These are phyloP conservation scores for Periglandula ipomoeae DNA, from an alignment of 2,329 filamentous ascomycete species.

Conservation along the genomic window DNA sequence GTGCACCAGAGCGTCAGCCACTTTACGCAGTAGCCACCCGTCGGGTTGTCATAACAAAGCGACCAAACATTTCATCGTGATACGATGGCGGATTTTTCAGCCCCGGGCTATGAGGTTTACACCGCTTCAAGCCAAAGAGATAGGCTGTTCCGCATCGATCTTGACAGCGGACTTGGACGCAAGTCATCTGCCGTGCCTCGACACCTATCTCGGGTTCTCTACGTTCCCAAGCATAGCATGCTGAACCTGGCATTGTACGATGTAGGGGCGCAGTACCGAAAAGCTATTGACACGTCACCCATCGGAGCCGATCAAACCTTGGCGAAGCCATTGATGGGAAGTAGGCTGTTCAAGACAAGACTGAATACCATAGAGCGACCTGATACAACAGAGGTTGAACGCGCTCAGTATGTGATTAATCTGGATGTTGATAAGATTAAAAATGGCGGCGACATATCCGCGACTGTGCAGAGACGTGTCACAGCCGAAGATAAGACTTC, in stretches of 20 bases:
- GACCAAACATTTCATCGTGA: too few relatives aligned
- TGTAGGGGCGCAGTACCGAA: neutral
- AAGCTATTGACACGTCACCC: conserved; percentile 1
- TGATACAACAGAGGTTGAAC: too few relatives aligned
- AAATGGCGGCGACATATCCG: conserved; percentile 1
- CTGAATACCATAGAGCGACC: conserved; percentile 2
- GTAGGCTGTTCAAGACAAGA: conserved; percentile 6
- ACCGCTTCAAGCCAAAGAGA: neutral
- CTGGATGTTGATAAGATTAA: neutral
- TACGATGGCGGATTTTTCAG: too few relatives aligned
- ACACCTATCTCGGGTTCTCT: conserved; percentile 6
- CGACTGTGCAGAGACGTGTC: neutral
- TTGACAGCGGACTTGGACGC: conserved; percentile 5
- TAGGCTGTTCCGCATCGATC: neutral
- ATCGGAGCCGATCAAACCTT: neutral
- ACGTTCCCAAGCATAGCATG: conserved; percentile 5
- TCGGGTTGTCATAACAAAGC: too few relatives aligned
- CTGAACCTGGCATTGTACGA: conserved; percentile 5
- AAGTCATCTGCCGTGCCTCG: conserved; percentile 2
- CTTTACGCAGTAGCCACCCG: too few relatives aligned
- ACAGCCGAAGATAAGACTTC: neutral
- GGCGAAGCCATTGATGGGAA: conserved; percentile 3
- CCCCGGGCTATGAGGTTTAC: neutral
- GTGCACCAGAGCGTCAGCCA: too few relatives aligned
- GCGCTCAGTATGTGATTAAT: neutral